phyloP scores from a whole-genome alignment of 495 filamentous ascomycete species.

The Xylaria flabelliformis region DNA sequence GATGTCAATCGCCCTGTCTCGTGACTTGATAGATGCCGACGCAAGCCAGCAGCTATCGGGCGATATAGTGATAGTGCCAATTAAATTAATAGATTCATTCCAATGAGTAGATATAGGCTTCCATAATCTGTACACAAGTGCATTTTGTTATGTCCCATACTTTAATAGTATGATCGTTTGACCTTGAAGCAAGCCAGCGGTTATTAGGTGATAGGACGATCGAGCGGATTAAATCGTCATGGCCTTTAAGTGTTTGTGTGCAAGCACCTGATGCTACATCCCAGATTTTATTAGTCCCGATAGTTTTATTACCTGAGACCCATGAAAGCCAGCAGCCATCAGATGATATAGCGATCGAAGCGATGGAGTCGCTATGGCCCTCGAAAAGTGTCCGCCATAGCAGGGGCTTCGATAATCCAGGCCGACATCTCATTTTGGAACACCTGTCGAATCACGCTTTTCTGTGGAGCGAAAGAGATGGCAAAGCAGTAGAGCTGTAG shows the following conservation, averaged over 20 bases:
- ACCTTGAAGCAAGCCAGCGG: not conserved
- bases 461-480: not conserved
- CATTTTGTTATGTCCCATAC: too few relatives aligned
- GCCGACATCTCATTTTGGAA: constrained; percentile 9
- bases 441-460: not conserved
- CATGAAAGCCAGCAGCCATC: not conserved
- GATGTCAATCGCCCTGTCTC: too few relatives aligned
- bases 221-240: not conserved
- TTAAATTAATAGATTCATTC: too few relatives aligned
- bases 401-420: not conserved
- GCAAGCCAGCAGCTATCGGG: constrained; percentile 8
- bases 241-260: not conserved
- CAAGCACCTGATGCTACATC: not conserved
- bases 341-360: not conserved
- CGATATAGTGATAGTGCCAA: too few relatives aligned
- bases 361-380: too few relatives aligned
- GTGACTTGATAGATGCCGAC: too few relatives aligned
- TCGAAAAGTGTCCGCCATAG: not conserved
- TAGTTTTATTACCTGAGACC: not conserved
- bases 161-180: too few relatives aligned
- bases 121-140: too few relatives aligned
- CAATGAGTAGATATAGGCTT: too few relatives aligned
- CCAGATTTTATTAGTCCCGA: not conserved
- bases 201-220: not conserved
- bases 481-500: not conserved